Evolutionary conservation across 2,329 filamentous ascomycete genomes (phyloP).

Genomic region (Chaetomium strumarium): DNA sequence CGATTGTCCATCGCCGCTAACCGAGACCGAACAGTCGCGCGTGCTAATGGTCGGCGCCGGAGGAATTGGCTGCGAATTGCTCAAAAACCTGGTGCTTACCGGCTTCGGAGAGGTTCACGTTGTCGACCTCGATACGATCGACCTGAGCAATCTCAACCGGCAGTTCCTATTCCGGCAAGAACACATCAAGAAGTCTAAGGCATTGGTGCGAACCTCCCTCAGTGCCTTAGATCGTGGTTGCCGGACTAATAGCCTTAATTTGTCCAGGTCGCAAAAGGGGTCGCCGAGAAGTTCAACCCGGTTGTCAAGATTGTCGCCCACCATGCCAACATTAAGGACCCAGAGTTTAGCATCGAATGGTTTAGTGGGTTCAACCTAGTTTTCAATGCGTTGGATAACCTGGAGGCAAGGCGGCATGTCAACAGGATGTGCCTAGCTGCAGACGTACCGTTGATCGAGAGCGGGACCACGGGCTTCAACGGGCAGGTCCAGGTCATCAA

Average conservation of each 20-base stretch:
- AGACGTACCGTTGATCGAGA: slow-evolving; percentile 86
- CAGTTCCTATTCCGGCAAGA: slow-evolving; percentile 96
- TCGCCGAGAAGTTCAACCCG: slow-evolving; percentile 84
- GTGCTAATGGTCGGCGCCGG: slow-evolving; percentile 94
- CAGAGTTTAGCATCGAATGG: slow-evolving; percentile 80
- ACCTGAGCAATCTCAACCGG: slow-evolving; percentile 93
- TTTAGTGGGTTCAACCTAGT: slow-evolving; percentile 78
- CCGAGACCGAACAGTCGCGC: slow-evolving; percentile 54
- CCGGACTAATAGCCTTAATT: slow-evolving; percentile 9
- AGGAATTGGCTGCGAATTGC: slow-evolving; percentile 92
- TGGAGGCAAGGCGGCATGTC: slow-evolving; percentile 88
- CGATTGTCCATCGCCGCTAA: slow-evolving; percentile 29
- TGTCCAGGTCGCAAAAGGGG: slow-evolving; percentile 82
- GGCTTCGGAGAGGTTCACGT: slow-evolving; percentile 92
- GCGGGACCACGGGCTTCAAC: slow-evolving; percentile 95
- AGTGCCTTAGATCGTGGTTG: no score
- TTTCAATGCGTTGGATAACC: slow-evolving; percentile 95
- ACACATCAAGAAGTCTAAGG: slow-evolving; percentile 97
- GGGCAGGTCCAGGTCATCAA: slow-evolving; percentile 97
- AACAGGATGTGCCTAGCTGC: slow-evolving; percentile 96
- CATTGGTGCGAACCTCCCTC: slow-evolving; percentile 58
- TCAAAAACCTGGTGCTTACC: slow-evolving; percentile 90
- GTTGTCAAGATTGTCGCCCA: slow-evolving; percentile 79
- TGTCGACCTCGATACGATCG: slow-evolving; percentile 96
- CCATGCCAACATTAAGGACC: slow-evolving; percentile 92